Conservation (phyloP, 257 asterid species). For the Solanum sitiens region DNA sequence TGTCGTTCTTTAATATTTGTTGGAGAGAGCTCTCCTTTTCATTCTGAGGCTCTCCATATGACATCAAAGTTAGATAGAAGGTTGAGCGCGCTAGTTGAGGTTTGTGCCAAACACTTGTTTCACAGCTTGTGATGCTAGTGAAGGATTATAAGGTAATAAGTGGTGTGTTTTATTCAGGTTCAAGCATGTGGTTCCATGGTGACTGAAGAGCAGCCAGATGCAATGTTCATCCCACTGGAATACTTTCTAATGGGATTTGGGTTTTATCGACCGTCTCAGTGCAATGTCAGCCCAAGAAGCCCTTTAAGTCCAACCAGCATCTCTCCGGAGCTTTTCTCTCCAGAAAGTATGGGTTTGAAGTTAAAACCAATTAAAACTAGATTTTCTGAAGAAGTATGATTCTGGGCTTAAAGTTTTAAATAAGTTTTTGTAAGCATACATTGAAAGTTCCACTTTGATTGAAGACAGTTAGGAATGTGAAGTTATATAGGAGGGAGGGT, state of each 20-base stretch:
- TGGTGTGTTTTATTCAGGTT: constrained; percentile 21
- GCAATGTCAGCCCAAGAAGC: constrained; percentile 55
- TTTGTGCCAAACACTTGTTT: neutral
- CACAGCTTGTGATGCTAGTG: neutral
- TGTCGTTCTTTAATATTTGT: constrained; percentile 51
- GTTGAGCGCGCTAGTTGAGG: constrained; percentile 62
- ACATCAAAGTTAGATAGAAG: constrained; percentile 55
- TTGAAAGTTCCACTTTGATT: neutral
- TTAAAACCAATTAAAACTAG: constrained; percentile 54
- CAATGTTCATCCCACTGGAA: constrained; percentile 55
- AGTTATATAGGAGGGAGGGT: neutral
- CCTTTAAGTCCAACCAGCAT: constrained; percentile 60
- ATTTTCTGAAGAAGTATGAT: constrained; percentile 11
- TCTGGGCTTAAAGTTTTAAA: neutral
- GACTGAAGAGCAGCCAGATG: constrained; percentile 63
- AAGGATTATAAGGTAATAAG: neutral
- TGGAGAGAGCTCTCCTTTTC: constrained; percentile 53
- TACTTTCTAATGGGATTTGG: constrained; percentile 58
- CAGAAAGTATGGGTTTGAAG: constrained; percentile 73
- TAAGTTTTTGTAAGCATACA: neutral
- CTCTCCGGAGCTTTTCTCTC: constrained; percentile 61
- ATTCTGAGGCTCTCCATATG: constrained; percentile 52
- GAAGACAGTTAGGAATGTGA: neutral
- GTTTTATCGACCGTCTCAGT: constrained; percentile 37
- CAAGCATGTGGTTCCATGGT: constrained; percentile 64